These are phyloP conservation scores for Lentinula raphanica DNA, from an alignment of 768 basidiomycete genomes.

Conservation along the genomic window DNA sequence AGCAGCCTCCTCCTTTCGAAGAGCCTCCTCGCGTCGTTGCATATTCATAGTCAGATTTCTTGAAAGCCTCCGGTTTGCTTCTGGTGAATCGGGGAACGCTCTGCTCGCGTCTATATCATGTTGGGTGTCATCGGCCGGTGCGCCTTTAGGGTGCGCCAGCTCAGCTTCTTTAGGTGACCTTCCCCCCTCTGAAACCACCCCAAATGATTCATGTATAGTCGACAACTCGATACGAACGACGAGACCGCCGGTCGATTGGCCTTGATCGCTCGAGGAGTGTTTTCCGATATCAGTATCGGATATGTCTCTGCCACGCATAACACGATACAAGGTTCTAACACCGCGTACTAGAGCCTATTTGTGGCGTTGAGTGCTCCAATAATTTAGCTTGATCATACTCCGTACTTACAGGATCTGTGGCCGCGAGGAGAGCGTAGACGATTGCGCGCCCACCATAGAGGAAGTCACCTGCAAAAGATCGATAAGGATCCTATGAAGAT, in stretches of 20 bases:
- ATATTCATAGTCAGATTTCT: neutral
- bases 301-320: neutral
- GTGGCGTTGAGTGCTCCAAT: neutral
- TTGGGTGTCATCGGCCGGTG: neutral
- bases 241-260: neutral
- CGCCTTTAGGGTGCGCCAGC: neutral
- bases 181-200: neutral
- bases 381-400: neutral
- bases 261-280: neutral
- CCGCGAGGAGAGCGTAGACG: constrained; percentile 12
- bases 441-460: constrained; percentile 16
- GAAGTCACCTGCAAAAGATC: constrained; percentile 11
- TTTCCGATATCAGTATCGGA: neutral
- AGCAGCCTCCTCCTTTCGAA: neutral
- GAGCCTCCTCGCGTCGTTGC: neutral
- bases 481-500: neutral
- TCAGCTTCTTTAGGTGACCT: neutral
- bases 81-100: neutral
- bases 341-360: constrained; percentile 12
- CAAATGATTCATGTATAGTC: neutral
- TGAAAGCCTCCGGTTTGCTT: neutral
- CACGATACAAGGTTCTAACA: constrained; percentile 1
- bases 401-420: constrained; percentile 14
- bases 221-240: constrained; percentile 3
- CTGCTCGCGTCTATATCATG: too few relatives aligned